These are phyloP conservation scores for Cunninghamia lanceolata DNA, from an alignment of 75 land plant genomes.

Conservation along the genomic window DNA sequence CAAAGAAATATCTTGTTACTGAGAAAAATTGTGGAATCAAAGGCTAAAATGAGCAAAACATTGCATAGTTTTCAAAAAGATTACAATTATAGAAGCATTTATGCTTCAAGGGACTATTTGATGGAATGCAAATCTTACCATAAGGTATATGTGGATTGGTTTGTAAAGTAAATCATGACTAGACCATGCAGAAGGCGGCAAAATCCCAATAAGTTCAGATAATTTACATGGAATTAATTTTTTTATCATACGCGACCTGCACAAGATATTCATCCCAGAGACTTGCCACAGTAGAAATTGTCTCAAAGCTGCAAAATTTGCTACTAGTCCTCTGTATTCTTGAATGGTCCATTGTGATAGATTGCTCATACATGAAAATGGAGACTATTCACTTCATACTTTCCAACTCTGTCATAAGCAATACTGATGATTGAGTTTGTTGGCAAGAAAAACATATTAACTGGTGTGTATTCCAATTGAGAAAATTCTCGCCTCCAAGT, in stretches of 20 bases:
- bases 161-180: slow-evolving; percentile 61
- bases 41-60: neutral
- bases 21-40: neutral
- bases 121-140: slow-evolving; percentile 33
- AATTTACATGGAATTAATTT: slow-evolving; percentile 39
- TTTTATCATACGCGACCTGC: slow-evolving; percentile 46
- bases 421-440: neutral
- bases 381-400: slow-evolving; percentile 60
- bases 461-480: too few relatives aligned
- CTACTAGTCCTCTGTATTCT: slow-evolving; percentile 3
- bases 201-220: slow-evolving; percentile 50
- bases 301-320: slow-evolving; percentile 18
- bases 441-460: too few relatives aligned
- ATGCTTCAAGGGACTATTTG: neutral
- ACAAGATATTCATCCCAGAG: slow-evolving; percentile 71
- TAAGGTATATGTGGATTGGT: slow-evolving; percentile 56
- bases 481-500: too few relatives aligned
- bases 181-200: slow-evolving; percentile 44
- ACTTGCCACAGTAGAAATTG: too few relatives aligned
- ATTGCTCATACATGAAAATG: slow-evolving; percentile 3
- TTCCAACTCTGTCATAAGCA: slow-evolving; percentile 27
- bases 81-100: neutral
- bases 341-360: neutral
- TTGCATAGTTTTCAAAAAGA: neutral
- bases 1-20: neutral